Evolutionary conservation across 306 rosid species (phyloP).

Genomic region (Dryas drummondii): DNA sequence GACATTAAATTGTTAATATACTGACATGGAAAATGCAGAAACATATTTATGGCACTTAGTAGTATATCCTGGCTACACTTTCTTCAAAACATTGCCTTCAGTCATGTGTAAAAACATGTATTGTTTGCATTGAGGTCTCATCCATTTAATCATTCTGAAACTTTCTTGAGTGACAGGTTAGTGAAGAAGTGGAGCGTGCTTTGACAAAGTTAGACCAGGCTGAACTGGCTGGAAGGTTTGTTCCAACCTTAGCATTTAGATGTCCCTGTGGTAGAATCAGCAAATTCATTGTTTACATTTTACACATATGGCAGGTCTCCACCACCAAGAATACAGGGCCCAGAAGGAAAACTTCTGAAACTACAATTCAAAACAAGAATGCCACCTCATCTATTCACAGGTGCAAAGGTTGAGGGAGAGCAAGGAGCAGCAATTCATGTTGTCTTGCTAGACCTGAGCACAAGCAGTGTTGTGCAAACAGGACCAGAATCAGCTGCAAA

Average conservation of each 20-base stretch:
- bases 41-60: background rate
- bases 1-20: background rate
- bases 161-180: slow-evolving; percentile 54
- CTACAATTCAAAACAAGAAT: slow-evolving; percentile 75
- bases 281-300: slow-evolving; percentile 3
- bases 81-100: background rate
- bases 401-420: slow-evolving; percentile 88
- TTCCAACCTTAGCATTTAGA: slow-evolving; percentile 18
- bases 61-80: background rate
- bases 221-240: slow-evolving; percentile 64
- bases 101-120: background rate
- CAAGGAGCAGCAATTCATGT: slow-evolving; percentile 73
- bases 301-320: slow-evolving; percentile 44
- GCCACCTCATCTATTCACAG: slow-evolving; percentile 87
- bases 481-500: slow-evolving; percentile 69
- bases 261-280: background rate
- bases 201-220: slow-evolving; percentile 53
- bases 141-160: slow-evolving; percentile 25
- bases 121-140: background rate
- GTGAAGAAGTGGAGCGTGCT: slow-evolving; percentile 88
- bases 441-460: slow-evolving; percentile 51
- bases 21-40: background rate
- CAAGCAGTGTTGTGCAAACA: slow-evolving; percentile 52
- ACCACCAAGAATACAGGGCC: slow-evolving; percentile 54
- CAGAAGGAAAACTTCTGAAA: slow-evolving; percentile 51